phyloP scores from a whole-genome alignment of 2,329 filamentous ascomycete species.

The Clarireedia monteithiana region DNA sequence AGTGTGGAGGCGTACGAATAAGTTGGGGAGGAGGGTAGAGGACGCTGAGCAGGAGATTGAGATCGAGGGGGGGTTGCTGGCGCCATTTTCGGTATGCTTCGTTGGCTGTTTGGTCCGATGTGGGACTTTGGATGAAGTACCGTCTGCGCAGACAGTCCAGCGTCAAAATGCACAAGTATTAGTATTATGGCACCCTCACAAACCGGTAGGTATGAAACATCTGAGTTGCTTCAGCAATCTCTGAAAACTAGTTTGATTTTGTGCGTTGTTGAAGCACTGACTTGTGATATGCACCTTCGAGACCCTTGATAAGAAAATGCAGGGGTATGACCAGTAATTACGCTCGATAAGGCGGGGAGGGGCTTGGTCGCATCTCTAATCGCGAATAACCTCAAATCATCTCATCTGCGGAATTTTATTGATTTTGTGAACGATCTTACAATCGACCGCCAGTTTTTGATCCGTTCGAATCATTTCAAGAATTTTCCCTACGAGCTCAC shows the following conservation, averaged over 20 bases:
- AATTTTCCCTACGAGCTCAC: background rate
- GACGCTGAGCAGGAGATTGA: slow-evolving; percentile 45
- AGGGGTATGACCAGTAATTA: background rate
- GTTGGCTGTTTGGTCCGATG: slow-evolving; percentile 12
- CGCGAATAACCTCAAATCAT: background rate
- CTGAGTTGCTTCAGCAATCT: background rate
- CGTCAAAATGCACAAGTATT: background rate
- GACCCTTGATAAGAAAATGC: slow-evolving; percentile 7
- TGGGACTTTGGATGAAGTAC: background rate
- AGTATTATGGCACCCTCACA: background rate
- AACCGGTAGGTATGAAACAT: background rate
- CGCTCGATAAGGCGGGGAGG: slow-evolving; percentile 1
- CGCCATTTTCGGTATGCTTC: slow-evolving; percentile 12
- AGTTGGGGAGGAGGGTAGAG: slow-evolving; percentile 54
- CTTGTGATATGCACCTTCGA: background rate
- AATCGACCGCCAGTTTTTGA: no score
- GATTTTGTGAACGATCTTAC: background rate
- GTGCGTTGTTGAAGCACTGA: no score
- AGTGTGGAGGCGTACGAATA: slow-evolving; percentile 58
- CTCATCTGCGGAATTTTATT: background rate
- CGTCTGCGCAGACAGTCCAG: background rate
- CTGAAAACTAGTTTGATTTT: no score
- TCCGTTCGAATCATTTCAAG: background rate
- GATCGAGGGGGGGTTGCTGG: slow-evolving; percentile 24
- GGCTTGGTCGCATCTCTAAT: background rate